phyloP scores from a whole-genome alignment of 768 basidiomycete genomes.

The Rhodotorula sphaerocarpa region DNA sequence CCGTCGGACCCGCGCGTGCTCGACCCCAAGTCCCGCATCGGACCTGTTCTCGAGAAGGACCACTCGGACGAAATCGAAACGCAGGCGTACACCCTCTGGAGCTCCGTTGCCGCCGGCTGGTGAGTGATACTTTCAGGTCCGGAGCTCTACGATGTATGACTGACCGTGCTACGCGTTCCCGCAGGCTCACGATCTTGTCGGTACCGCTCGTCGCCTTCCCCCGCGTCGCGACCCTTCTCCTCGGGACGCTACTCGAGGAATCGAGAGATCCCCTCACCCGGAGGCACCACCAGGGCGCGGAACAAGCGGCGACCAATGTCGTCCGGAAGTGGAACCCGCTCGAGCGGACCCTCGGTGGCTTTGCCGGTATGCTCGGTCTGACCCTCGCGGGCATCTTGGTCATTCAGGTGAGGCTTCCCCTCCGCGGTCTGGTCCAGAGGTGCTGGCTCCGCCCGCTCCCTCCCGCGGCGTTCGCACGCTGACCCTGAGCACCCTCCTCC shows the following conservation, averaged over 20 bases:
- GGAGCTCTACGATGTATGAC: too few species aligned
- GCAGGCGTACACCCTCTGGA: constrained; percentile 3
- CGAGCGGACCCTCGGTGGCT: constrained; percentile 15
- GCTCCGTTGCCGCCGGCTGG: constrained; percentile 10
- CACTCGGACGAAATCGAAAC: neutral
- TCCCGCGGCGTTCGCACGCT: too few species aligned
- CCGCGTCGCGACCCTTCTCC: constrained; percentile 23
- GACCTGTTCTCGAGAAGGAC: neutral
- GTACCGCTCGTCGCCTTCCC: constrained; percentile 25
- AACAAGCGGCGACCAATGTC: constrained; percentile 2
- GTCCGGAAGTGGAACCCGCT: constrained; percentile 22
- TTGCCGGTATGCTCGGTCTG: constrained; percentile 12
- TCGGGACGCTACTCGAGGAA: constrained; percentile 22
- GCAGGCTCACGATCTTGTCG: constrained; percentile 18
- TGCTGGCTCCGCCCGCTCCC: too few species aligned
- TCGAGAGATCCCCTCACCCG: constrained; percentile 9
- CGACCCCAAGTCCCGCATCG: constrained; percentile 6
- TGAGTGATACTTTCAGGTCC: neutral
- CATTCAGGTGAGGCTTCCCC: constrained; percentile 27
- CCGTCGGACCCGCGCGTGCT: neutral
- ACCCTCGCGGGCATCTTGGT: constrained; percentile 10
- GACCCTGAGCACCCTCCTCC: neutral
- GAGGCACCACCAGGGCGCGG: constrained; percentile 3
- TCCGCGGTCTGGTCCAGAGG: too few species aligned
- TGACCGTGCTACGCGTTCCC: neutral